Evolutionary conservation across 2,329 filamentous ascomycete genomes (phyloP).

Genomic region (Aquanectria penicillioides): DNA sequence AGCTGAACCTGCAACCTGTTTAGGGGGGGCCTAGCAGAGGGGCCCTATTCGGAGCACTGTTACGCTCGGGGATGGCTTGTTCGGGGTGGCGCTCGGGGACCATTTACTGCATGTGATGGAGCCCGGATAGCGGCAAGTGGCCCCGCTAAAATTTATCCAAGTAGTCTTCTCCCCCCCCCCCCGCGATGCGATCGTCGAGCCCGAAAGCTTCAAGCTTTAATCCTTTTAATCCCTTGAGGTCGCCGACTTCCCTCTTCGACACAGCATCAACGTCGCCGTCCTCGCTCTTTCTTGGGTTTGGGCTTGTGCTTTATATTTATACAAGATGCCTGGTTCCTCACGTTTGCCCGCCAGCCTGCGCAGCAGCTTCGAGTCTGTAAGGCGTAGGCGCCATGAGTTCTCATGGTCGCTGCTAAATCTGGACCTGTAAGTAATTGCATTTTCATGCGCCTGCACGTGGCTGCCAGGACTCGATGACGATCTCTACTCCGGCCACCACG

Average conservation of each 20-base stretch:
- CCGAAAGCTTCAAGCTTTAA: too few species aligned
- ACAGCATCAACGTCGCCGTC: constrained; percentile 19
- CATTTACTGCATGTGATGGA: constrained; percentile 38
- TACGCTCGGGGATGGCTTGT: too few species aligned
- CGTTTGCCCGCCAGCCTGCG: constrained; percentile 77
- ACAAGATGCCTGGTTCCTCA: constrained; percentile 71
- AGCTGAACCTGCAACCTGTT: too few species aligned
- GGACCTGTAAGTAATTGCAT: constrained; percentile 67
- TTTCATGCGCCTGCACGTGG: not conserved
- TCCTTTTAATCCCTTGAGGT: too few species aligned
- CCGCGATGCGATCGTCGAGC: constrained; percentile 38
- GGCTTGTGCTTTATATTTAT: not conserved
- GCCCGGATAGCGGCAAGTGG: constrained; percentile 26
- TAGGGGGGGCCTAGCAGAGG: too few species aligned
- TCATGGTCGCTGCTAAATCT: constrained; percentile 71
- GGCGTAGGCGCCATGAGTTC: constrained; percentile 64
- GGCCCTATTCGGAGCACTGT: too few species aligned
- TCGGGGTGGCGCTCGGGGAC: not conserved
- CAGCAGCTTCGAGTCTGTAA: constrained; percentile 71
- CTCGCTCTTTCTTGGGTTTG: not conserved
- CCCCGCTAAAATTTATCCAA: constrained; percentile 46
- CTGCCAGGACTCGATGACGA: constrained; percentile 1
- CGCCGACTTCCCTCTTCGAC: constrained; percentile 27
- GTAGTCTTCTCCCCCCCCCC: constrained; percentile 40
- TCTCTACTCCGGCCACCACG: not conserved